These are phyloP conservation scores for Trypanosoma boissoni DNA, from an alignment of 208 protist species.

Conservation along the genomic window DNA sequence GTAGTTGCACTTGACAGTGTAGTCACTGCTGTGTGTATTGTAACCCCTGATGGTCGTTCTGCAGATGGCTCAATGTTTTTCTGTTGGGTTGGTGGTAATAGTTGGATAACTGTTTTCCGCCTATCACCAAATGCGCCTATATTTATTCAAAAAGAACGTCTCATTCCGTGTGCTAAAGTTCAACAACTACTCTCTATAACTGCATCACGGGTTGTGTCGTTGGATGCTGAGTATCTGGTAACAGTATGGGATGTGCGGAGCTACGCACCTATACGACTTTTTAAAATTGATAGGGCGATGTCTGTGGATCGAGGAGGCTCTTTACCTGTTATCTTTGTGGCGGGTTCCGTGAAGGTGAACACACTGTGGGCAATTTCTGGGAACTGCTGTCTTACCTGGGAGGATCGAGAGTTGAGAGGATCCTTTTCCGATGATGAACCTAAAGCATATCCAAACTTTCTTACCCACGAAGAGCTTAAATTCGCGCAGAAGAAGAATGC, in stretches of 20 bases:
- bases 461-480: background rate
- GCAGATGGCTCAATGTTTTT: background rate
- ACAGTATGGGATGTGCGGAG: constrained; percentile 22
- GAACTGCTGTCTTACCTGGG: constrained; percentile 6
- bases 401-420: constrained; percentile 6
- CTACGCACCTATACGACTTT: constrained; percentile 11
- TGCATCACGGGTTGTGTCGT: constrained; percentile 7
- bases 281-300: constrained; percentile 23
- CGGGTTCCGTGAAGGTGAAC: background rate
- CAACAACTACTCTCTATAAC: constrained; percentile 8
- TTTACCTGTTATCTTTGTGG: constrained; percentile 1
- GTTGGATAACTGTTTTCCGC: constrained; percentile 23
- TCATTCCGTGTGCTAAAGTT: constrained; percentile 17
- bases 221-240: constrained; percentile 22
- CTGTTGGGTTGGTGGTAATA: constrained; percentile 14
- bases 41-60: background rate
- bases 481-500: constrained; percentile 6
- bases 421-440: background rate
- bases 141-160: constrained; percentile 11
- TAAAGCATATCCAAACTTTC: background rate
- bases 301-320: background rate
- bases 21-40: constrained; percentile 2
- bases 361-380: constrained; percentile 11
- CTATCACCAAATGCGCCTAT: background rate
- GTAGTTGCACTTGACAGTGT: constrained; percentile 1